A percentile compares a stretch with the other conserved stretches of the same genome.
Evolutionary conservation across 1,284 basidiomycete genomes (phyloP).

Genomic region (Rhodotorula mucilaginosa): DNA sequence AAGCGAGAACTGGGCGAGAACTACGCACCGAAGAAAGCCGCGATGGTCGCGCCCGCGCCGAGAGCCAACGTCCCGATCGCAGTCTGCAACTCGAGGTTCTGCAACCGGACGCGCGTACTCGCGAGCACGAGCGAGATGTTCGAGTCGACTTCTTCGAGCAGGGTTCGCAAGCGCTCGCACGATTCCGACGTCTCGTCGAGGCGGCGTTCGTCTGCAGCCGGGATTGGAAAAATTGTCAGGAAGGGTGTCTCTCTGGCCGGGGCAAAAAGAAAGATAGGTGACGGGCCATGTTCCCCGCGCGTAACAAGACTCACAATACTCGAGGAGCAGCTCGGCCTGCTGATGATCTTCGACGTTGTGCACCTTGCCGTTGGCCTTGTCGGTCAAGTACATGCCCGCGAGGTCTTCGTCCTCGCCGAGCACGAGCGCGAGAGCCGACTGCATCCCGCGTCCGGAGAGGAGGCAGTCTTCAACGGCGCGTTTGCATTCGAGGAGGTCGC

Average conservation of each 20-base stretch:
- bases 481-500: conserved; percentile 35
- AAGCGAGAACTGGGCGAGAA: too few relatives aligned
- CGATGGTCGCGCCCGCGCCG: conserved; percentile 24
- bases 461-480: conserved; percentile 31
- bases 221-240: neutral
- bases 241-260: too few relatives aligned
- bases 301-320: conserved; percentile 19
- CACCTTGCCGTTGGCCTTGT: conserved; percentile 3
- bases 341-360: conserved; percentile 24
- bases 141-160: conserved; percentile 33
- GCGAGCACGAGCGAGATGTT: conserved; percentile 32
- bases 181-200: conserved; percentile 36
- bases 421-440: conserved; percentile 22
- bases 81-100: conserved; percentile 38
- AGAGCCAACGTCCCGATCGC: conserved; percentile 28
- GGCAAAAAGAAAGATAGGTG: too few relatives aligned
- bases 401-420: conserved; percentile 37
- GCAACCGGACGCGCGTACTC: conserved; percentile 23
- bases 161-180: conserved; percentile 15
- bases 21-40: conserved; percentile 27
- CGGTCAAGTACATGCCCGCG: conserved; percentile 31
- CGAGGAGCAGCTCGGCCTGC: conserved; percentile 30
- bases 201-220: conserved; percentile 27
- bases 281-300: too few relatives aligned
- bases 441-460: conserved; percentile 24